These are phyloP conservation scores for Crotalaria pallida DNA, from an alignment of 306 rosid species.

Conservation along the genomic window DNA sequence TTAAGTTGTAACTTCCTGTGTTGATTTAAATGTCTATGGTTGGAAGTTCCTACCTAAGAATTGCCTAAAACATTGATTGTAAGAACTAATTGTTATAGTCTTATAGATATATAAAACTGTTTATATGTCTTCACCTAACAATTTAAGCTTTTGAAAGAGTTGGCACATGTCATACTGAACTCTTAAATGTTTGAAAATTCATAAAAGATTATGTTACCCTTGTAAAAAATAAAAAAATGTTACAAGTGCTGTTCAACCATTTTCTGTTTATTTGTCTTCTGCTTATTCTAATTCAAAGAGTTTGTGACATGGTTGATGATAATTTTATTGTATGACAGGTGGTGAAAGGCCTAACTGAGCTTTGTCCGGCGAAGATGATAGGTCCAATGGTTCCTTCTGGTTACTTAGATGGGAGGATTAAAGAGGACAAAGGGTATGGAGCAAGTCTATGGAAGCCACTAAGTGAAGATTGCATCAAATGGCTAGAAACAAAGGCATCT, in stretches of 20 bases:
- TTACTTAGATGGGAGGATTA: slow-evolving; percentile 39
- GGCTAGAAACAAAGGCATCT: slow-evolving; percentile 38
- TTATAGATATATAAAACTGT: too few relatives aligned
- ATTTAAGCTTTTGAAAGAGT: too few relatives aligned
- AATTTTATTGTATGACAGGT: slow-evolving; percentile 21
- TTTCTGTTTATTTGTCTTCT: not conserved
- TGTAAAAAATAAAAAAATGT: not conserved
- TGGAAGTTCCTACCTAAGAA: too few relatives aligned
- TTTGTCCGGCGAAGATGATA: slow-evolving; percentile 39
- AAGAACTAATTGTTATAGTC: too few relatives aligned
- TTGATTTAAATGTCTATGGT: not conserved
- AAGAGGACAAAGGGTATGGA: slow-evolving; percentile 48
- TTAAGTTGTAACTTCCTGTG: not conserved
- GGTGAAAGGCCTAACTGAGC: slow-evolving; percentile 7
- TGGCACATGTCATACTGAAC: too few relatives aligned
- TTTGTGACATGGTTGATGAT: not conserved
- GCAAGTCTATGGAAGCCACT: slow-evolving; percentile 46
- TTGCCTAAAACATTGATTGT: too few relatives aligned
- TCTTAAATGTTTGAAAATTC: too few relatives aligned
- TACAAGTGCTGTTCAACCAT: not conserved
- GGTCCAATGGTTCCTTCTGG: slow-evolving; percentile 55
- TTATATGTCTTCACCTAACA: too few relatives aligned
- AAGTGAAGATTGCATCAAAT: slow-evolving; percentile 31
- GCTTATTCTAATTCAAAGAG: not conserved
- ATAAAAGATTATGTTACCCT: not conserved